Evolutionary conservation across 768 basidiomycete genomes (phyloP).

Genomic region (Podaxis carcinomalis): DNA sequence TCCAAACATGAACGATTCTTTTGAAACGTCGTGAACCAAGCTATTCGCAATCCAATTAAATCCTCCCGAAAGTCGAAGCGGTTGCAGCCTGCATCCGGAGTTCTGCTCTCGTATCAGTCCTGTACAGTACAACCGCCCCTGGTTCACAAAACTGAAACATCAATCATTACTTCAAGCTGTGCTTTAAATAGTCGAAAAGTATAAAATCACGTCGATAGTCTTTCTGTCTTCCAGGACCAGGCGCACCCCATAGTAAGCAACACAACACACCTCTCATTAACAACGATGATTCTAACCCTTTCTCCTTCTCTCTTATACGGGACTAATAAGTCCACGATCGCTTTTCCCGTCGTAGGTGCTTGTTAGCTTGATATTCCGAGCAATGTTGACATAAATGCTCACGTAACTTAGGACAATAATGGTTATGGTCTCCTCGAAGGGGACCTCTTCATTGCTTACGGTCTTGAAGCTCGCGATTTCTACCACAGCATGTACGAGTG

Average conservation of each 20-base stretch:
- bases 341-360: not conserved
- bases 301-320: not conserved
- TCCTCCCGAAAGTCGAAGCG: no score
- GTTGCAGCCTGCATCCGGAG: no score
- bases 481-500: not conserved
- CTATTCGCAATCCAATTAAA: no score
- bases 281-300: no score
- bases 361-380: no score
- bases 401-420: not conserved
- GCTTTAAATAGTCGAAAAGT: no score
- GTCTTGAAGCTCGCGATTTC: not conserved
- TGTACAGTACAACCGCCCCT: no score
- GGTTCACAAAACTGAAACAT: no score
- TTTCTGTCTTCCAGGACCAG: not conserved
- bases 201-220: not conserved
- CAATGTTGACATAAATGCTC: not conserved
- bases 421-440: not conserved
- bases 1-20: no score
- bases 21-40: no score
- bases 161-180: no score
- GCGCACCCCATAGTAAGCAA: not conserved
- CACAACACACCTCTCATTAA: not conserved
- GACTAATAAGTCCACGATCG: not conserved
- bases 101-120: no score
- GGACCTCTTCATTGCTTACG: not conserved